A percentile compares a stretch with the other conserved stretches of the same genome.
Evolutionary conservation across 2,329 filamentous ascomycete species (phyloP).

Genomic region (Lachnellula hyalina): DNA sequence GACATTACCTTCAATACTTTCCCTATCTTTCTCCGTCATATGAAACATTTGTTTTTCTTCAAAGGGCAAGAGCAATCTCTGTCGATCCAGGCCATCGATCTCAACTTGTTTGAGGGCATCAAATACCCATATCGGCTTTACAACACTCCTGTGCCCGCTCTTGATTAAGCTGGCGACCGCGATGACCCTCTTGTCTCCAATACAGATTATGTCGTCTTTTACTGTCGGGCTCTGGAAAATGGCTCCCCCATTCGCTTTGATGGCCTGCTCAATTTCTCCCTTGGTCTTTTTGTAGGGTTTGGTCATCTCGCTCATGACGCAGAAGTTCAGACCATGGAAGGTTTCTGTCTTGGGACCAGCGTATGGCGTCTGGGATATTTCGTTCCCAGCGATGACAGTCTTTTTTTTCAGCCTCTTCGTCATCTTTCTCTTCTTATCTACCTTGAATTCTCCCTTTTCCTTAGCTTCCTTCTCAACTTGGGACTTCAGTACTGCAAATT

Average conservation of each 20-base stretch:
- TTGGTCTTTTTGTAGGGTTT: slow-evolving; percentile 70
- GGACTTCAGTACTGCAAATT: slow-evolving; percentile 67
- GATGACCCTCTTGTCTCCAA: slow-evolving; percentile 76
- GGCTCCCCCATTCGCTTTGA: slow-evolving; percentile 78
- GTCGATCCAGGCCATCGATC: slow-evolving; percentile 41
- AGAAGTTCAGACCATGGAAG: slow-evolving; percentile 75
- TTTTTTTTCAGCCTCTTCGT: slow-evolving; percentile 64
- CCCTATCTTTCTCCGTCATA: slow-evolving; percentile 50
- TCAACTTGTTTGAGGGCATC: slow-evolving; percentile 57
- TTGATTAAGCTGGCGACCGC: slow-evolving; percentile 82
- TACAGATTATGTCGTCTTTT: slow-evolving; percentile 57
- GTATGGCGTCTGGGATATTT: slow-evolving; percentile 47
- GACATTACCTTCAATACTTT: slow-evolving; percentile 54
- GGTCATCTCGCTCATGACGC: slow-evolving; percentile 71
- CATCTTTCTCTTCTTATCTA: slow-evolving; percentile 59
- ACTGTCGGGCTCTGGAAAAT: slow-evolving; percentile 69
- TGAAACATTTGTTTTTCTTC: slow-evolving; percentile 66
- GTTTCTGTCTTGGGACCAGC: slow-evolving; percentile 54
- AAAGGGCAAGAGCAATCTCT: slow-evolving; percentile 55
- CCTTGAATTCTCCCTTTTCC: slow-evolving; percentile 66
- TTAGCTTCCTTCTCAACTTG: slow-evolving; percentile 65
- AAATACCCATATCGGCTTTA: slow-evolving; percentile 75
- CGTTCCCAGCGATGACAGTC: slow-evolving; percentile 66
- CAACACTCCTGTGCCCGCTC: slow-evolving; percentile 61
- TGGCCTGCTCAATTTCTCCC: slow-evolving; percentile 68